phyloP scores from a whole-genome alignment of 345 rosid genomes.

The Eucalyptus camaldulensis region DNA sequence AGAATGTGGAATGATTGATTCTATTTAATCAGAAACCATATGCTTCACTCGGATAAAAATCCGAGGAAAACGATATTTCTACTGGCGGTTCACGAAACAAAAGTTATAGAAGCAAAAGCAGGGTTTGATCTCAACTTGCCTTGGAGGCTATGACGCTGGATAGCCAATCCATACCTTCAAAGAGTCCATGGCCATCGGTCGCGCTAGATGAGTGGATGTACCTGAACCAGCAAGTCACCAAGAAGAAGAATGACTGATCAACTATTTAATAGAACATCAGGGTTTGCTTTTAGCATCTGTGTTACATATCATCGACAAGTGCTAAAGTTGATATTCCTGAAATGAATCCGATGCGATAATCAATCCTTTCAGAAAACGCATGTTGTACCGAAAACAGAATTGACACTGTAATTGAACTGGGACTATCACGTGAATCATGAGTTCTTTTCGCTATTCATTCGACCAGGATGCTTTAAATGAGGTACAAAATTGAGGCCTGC shows the following conservation, averaged over 20 bases:
- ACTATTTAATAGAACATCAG: not conserved
- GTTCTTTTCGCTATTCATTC: not conserved
- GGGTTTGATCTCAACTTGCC: not conserved
- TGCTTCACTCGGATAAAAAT: not conserved
- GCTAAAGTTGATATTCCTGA: not conserved
- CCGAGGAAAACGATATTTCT: not conserved
- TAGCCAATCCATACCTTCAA: not conserved
- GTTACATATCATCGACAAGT: not conserved
- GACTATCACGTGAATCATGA: not conserved
- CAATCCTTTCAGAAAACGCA: not conserved
- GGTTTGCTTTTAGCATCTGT: not conserved
- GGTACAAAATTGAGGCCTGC: not conserved
- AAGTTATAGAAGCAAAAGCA: not conserved
- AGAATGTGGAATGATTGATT: not conserved
- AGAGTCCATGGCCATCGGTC: not conserved
- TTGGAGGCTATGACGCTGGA: not conserved
- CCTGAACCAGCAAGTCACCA: not conserved
- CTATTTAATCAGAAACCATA: not conserved
- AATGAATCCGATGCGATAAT: not conserved
- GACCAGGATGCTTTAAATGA: not conserved
- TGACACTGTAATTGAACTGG: not conserved
- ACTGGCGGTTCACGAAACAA: not conserved
- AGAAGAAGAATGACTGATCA: not conserved
- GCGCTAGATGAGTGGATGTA: not conserved
- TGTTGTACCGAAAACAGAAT: not conserved